These are phyloP conservation scores for Henningerozyma blattae DNA, from an alignment of 805 yeast species.

Conservation along the genomic window DNA sequence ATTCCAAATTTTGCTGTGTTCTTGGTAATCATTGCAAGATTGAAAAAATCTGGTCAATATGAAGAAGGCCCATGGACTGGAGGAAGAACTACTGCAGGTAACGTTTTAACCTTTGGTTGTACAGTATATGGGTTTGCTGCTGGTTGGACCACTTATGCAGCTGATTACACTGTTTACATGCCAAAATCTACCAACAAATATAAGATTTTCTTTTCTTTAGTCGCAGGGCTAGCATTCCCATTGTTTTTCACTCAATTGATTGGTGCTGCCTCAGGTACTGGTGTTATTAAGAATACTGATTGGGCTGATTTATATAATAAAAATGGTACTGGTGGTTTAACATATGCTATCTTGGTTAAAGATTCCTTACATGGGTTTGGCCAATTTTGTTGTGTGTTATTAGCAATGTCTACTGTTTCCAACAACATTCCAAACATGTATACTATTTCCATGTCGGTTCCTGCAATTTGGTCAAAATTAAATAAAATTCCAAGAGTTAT, in stretches of 20 bases:
- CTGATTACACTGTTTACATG: constrained; percentile 87
- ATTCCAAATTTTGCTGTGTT: constrained; percentile 66
- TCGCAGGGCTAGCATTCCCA: constrained; percentile 55
- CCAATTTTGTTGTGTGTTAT: constrained; percentile 73
- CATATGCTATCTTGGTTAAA: constrained; percentile 64
- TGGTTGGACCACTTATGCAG: constrained; percentile 90
- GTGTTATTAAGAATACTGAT: constrained; percentile 33
- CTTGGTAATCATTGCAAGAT: constrained; percentile 66
- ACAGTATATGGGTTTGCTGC: constrained; percentile 79
- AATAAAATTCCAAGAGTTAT: constrained; percentile 66
- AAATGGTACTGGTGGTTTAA: constrained; percentile 68
- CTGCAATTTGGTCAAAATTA: constrained; percentile 69
- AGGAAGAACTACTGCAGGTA: constrained; percentile 64
- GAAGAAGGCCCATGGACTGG: constrained; percentile 35
- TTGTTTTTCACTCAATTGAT: constrained; percentile 59
- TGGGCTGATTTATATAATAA: constrained; percentile 41
- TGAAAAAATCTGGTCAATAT: constrained; percentile 57
- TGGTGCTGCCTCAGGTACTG: constrained; percentile 81
- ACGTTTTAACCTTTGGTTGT: constrained; percentile 72
- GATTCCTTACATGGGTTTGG: constrained; percentile 83
- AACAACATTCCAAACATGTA: constrained; percentile 92
- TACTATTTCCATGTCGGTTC: constrained; percentile 79
- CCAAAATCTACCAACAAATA: constrained; percentile 46
- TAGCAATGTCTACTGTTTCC: constrained; percentile 79
- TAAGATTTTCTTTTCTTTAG: constrained; percentile 53